Percentiles rank a stretch among this genome's conserved stretches.
Conservation (phyloP, 345 rosid genomes). For the Lenwebbia sp. region DNA sequence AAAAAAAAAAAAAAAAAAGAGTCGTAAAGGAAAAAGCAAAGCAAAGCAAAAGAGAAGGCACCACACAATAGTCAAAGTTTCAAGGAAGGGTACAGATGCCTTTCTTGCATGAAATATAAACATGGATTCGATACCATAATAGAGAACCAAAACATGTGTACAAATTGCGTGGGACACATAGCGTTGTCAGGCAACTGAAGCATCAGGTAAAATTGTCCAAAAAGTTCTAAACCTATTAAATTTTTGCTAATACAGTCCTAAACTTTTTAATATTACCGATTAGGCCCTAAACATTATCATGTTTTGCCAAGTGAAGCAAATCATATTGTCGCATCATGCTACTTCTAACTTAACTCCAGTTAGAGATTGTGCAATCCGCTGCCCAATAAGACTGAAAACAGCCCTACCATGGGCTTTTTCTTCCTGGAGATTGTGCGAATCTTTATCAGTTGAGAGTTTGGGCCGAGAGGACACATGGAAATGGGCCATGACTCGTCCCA, state of each 20-base stretch:
- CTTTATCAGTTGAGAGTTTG: neutral
- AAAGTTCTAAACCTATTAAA: no score
- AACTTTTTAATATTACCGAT: no score
- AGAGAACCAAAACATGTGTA: neutral
- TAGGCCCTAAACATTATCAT: no score
- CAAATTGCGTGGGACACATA: neutral
- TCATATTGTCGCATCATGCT: neutral
- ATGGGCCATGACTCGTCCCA: neutral
- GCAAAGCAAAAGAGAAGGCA: neutral
- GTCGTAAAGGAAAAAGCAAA: neutral
- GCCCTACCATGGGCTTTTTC: neutral
- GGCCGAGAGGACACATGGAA: neutral
- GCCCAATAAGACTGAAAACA: neutral
- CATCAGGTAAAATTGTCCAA: neutral
- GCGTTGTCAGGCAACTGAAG: neutral
- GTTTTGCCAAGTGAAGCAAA: no score
- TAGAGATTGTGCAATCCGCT: neutral
- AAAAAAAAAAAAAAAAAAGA: neutral
- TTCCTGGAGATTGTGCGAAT: neutral
- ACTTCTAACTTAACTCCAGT: neutral
- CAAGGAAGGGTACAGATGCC: neutral
- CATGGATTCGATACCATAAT: neutral
- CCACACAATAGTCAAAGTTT: neutral
- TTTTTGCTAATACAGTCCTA: no score
- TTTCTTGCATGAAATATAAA: neutral